Percentiles rank a stretch among this genome's conserved stretches.
Conservation (phyloP, 139 green algal species). For the Chara braunii region DNA sequence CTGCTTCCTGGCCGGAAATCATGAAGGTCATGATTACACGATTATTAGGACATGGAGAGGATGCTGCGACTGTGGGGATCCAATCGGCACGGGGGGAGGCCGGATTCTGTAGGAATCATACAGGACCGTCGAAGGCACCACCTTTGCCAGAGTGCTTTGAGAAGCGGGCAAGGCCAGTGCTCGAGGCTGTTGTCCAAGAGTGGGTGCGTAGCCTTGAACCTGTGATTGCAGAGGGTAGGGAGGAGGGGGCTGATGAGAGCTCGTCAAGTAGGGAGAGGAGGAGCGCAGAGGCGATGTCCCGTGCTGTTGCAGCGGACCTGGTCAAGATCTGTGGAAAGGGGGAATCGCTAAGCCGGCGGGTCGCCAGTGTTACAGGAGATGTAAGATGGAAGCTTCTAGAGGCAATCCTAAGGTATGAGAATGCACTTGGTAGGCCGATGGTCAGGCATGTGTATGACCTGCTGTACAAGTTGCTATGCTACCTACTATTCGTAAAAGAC, state of each 20-base stretch:
- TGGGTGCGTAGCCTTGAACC: slow-evolving; percentile 2
- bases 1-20: slow-evolving; percentile 39
- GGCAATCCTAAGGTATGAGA: background rate
- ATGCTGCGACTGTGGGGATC: slow-evolving; percentile 45
- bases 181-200: slow-evolving; percentile 15
- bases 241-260: too few species aligned
- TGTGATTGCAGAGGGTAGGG: too few species aligned
- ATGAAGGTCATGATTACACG: slow-evolving; percentile 40
- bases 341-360: background rate
- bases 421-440: background rate
- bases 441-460: background rate
- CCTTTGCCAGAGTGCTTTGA: slow-evolving; percentile 26
- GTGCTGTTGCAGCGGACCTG: background rate
- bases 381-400: background rate
- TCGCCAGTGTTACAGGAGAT: background rate
- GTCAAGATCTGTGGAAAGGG: background rate
- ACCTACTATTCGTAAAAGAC: too few species aligned
- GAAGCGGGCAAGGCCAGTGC: background rate
- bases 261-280: background rate
- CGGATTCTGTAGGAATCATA: slow-evolving; percentile 23
- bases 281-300: background rate
- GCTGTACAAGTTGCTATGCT: slow-evolving; percentile 7
- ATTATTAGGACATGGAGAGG: slow-evolving; percentile 41
- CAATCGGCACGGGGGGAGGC: slow-evolving; percentile 23
- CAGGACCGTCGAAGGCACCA: background rate